Base-by-base conservation (phyloP, 306 rosid species). In the Betula pendula region DNA sequence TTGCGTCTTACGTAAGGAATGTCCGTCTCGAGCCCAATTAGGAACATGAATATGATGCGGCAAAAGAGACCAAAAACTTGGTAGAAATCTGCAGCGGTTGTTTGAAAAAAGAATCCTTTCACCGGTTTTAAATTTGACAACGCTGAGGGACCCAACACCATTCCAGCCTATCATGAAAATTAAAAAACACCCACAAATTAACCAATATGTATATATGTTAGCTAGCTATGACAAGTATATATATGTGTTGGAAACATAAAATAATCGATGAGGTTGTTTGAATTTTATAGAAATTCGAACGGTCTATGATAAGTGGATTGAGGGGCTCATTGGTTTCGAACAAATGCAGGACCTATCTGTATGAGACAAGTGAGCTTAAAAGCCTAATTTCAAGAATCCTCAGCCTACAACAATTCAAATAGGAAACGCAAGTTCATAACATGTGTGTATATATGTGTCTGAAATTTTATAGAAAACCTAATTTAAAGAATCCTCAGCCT, bases 11-110 rank as follows among this genome's bases (percentile, higher is more conserved):
- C 19, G 70, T 84, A 89, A 2, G 88, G 71, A n/a, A 82, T 14
- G 29, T 92, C 94, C 68, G 86, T 85, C 76, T 95, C 95, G 25
- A 95, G 77, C 2, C 98, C 98, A 27, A 95, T 85, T 4, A 95
- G 73, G 85, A 95, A 95, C 88, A 89, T 89, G 89, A 95, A 90
- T 24, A 89, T 59, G 31, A 92, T 92, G 6, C 98, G 93, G 55
- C 95, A 89, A 17, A 95, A 88, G 80, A 92, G 92, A 29, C 96
- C 91, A 29, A 95, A 93, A 60, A 95, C 82, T 75, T 95, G 93
- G 25, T 95, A 95, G 87, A 90, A 95, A 50, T 95, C 90, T 20
- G 87, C 86, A 0, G 96, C 89, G 6, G 90, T 85, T 0, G 88
- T 79, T 27, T 90, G 97, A 20, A 90, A 86, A 65, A 95, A 95